Evolutionary conservation across 768 basidiomycete species (phyloP).

Genomic region (Tulasnella sp.): DNA sequence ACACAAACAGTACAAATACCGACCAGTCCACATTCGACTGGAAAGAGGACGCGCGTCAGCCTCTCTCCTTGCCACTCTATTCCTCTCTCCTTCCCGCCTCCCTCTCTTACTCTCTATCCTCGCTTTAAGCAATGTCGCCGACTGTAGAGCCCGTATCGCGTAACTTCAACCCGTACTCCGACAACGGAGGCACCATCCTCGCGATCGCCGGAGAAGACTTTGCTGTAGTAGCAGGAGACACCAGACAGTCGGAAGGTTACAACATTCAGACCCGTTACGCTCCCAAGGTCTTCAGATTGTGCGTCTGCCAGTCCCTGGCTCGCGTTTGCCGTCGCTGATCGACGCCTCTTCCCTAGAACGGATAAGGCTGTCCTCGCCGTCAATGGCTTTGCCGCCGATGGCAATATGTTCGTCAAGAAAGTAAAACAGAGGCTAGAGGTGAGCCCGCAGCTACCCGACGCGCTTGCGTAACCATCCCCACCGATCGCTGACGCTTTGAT

Average conservation of each 20-base stretch:
- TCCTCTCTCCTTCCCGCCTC: conserved; percentile 3
- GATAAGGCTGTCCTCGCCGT: conserved; percentile 89
- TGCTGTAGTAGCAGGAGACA: conserved; percentile 91
- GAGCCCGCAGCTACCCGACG: neutral
- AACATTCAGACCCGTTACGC: conserved; percentile 96
- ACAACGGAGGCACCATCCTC: conserved; percentile 94
- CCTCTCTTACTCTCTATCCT: neutral
- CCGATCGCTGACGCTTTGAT: neutral
- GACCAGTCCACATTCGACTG: conserved; percentile 6
- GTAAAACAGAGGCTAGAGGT: conserved; percentile 94
- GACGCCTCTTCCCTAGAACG: conserved; percentile 42
- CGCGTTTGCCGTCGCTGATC: neutral
- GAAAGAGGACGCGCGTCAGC: conserved; percentile 14
- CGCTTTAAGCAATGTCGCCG: conserved; percentile 4
- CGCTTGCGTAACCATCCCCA: neutral
- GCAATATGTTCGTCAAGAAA: conserved; percentile 94
- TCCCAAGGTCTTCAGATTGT: conserved; percentile 91
- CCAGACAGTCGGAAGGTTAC: conserved; percentile 93
- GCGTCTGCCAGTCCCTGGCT: conserved; percentile 26
- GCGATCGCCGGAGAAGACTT: conserved; percentile 92
- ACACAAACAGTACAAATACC: conserved; percentile 7
- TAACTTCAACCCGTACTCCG: conserved; percentile 78
- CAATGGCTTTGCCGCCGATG: conserved; percentile 96
- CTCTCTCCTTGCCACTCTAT: neutral
- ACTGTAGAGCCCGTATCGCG: conserved; percentile 1